Percentiles rank a stretch among this genome's conserved stretches.
phyloP scores from a whole-genome alignment of 1,139 yeast genomes.

The Lodderomyces elongisporus region DNA sequence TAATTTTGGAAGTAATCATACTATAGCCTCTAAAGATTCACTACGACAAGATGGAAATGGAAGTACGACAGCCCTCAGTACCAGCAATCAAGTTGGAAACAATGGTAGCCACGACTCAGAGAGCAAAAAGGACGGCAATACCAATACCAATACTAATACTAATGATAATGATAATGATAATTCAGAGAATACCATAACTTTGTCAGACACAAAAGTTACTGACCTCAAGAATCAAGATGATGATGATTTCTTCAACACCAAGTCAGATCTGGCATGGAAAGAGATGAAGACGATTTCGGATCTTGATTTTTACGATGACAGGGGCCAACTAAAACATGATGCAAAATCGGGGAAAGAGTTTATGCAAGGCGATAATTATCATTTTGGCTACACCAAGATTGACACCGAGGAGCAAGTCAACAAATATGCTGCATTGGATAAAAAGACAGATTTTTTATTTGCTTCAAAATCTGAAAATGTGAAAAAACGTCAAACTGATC shows the following conservation, averaged over 20 bases:
- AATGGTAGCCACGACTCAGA: no score
- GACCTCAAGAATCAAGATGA: no score
- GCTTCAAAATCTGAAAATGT: constrained; percentile 12
- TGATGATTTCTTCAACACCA: constrained; percentile 34
- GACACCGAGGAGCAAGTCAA: constrained; percentile 86
- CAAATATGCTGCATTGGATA: constrained; percentile 67
- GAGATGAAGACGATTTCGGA: constrained; percentile 49
- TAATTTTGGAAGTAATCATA: no score
- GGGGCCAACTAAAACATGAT: constrained; percentile 44
- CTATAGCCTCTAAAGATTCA: no score
- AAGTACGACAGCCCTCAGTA: no score
- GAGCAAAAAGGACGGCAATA: neutral
- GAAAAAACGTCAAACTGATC: constrained; percentile 17
- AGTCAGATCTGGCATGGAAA: constrained; percentile 40
- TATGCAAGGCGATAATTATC: constrained; percentile 19
- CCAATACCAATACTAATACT: neutral
- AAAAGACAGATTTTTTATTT: constrained; percentile 79
- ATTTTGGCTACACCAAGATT: constrained; percentile 78
- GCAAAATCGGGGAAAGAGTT: constrained; percentile 17
- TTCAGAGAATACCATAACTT: no score
- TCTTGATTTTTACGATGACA: constrained; percentile 47
- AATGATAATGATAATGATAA: no score
- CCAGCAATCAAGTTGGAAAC: no score
- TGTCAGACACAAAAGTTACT: no score
- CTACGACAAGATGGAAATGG: no score